Base-by-base conservation (phyloP, 1,284 basidiomycete species). In the Heterobasidion parviporum region DNA sequence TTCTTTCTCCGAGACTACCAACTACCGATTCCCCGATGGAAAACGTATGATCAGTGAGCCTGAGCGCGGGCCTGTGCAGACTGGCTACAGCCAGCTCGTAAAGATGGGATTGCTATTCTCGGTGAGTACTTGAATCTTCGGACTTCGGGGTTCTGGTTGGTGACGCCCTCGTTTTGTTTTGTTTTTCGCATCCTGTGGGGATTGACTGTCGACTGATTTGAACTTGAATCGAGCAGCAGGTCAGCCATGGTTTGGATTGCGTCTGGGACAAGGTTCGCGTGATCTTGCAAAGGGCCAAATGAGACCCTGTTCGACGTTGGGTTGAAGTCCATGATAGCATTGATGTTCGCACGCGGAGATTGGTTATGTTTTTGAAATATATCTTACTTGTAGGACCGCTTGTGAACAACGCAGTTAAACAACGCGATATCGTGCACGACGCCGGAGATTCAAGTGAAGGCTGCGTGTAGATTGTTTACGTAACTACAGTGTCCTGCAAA, bases 251-350 rank as follows among this genome's bases (percentile, higher is more conserved):
- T 10, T 9, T 54, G 9, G 45, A 54, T 41, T 32, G 26, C n/a
- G 46, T 48, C 18, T 54, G 47, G 32, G 44, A 54, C 26, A 54
- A 38, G 20, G 43, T 54, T 8, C 53, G 53, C 32, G 46, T 53
- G 9, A 53, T 44, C 43, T 34, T 53, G 18, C 52, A 53, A 45
- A 53, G 34, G 41, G 18, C 26, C 26, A 26, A 26, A 26, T 6
- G 26, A 26, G 6, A 4, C 26, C 26, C 26, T 26, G 2, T 18
- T 18, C 18, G 18, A 18, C 18, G 18, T 18, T 18, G 18, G 26
- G 26, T 26, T 26, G 26, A 26, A 4, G 26, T 26, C 26, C 26
- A 5, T 26, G 26, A 26, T 26, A 6, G 6, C 6, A 6, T 5
- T 26, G 26, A 26, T 6, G 26, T 26, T 26, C 26, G 26, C 26